Percentiles rank a stretch among this genome's conserved stretches.
Conservation (phyloP, 805 yeast genomes). For the Wickerhamomyces tratensis region DNA sequence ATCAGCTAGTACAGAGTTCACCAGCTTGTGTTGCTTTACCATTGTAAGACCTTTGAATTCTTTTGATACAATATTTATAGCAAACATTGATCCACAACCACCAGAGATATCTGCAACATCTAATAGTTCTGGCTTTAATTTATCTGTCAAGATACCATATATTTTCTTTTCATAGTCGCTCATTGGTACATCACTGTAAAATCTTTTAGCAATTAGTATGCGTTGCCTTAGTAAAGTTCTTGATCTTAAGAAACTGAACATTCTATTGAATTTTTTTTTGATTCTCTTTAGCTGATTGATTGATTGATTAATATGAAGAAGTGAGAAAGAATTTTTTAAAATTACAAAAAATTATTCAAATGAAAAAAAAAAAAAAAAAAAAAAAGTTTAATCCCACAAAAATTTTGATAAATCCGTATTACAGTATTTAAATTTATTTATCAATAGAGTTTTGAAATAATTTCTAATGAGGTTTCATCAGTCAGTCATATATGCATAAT, state of each 20-base stretch:
- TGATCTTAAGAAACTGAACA: not conserved
- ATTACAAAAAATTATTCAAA: no score
- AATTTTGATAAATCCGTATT: no score
- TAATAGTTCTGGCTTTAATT: slow-evolving; percentile 51
- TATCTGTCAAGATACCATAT: slow-evolving; percentile 40
- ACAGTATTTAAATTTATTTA: no score
- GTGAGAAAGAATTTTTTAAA: no score
- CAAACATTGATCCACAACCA: slow-evolving; percentile 98
- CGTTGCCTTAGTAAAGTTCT: not conserved
- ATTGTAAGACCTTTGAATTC: slow-evolving; percentile 73
- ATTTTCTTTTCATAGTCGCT: slow-evolving; percentile 60
- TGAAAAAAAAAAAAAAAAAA: no score
- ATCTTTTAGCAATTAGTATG: not conserved
- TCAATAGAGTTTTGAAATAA: no score
- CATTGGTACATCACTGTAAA: slow-evolving; percentile 15
- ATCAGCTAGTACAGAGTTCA: slow-evolving; percentile 69
- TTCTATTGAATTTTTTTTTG: no score
- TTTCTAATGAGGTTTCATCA: no score
- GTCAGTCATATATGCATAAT: no score
- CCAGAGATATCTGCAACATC: slow-evolving; percentile 80
- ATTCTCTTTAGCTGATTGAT: no score
- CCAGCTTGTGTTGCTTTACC: slow-evolving; percentile 88
- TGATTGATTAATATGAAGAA: no score
- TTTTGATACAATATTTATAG: slow-evolving; percentile 64
- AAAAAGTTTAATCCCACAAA: no score